Conservation (phyloP, 169 alveolate genomes). For the Cryptosporidium ubiquitum region DNA sequence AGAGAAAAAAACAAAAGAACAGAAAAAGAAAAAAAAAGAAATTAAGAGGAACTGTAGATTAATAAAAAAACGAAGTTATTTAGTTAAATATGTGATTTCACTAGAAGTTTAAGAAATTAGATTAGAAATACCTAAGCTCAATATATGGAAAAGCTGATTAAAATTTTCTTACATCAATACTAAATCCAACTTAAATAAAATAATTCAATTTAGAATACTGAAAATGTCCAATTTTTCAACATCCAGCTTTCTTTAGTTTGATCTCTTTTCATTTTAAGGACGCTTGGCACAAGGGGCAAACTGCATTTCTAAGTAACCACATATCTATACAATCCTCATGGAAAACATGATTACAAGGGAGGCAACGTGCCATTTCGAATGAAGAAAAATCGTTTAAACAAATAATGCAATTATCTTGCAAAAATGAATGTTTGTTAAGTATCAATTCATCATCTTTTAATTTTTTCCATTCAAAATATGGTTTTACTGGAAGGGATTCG, state of each 20-base stretch:
- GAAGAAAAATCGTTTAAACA: constrained; percentile 58
- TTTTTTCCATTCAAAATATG: constrained; percentile 63
- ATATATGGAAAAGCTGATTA: not conserved
- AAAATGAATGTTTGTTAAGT: not conserved
- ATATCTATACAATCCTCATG: constrained; percentile 83
- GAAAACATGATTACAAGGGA: constrained; percentile 84
- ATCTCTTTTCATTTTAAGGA: constrained; percentile 7
- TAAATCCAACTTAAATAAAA: not conserved
- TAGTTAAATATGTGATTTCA: not conserved
- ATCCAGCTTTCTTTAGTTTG: not conserved
- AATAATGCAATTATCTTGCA: constrained; percentile 73
- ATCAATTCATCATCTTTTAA: constrained; percentile 4
- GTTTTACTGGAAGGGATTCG: constrained; percentile 47
- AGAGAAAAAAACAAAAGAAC: constrained; percentile 2
- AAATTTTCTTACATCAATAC: not conserved
- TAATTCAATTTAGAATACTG: not conserved
- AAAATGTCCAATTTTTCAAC: not conserved
- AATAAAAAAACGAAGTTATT: not conserved
- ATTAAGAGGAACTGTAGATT: not conserved
- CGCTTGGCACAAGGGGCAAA: constrained; percentile 79
- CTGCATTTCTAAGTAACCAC: constrained; percentile 82
- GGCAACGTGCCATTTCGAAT: constrained; percentile 77
- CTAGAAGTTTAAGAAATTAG: not conserved
- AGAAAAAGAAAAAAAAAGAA: not conserved
- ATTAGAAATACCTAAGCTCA: not conserved